These are phyloP conservation scores for Biscogniauxia sp. DNA, from an alignment of 2,329 filamentous ascomycete genomes.

Conservation along the genomic window DNA sequence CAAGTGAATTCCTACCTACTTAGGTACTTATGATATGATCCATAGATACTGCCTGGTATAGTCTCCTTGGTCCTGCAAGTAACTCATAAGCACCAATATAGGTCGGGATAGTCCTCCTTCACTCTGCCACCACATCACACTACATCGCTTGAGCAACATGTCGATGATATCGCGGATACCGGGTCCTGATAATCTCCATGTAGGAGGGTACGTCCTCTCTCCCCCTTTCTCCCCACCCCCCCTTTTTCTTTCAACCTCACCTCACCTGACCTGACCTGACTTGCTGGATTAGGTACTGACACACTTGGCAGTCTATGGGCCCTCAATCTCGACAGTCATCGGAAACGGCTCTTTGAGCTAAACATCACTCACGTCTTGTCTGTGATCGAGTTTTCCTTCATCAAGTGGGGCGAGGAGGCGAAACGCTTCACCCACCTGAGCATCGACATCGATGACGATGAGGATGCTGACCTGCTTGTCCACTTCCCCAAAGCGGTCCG, in stretches of 20 bases:
- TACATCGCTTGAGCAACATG: constrained; percentile 38
- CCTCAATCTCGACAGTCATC: constrained; percentile 56
- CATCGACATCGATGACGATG: constrained; percentile 86
- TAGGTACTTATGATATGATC: too few relatives aligned
- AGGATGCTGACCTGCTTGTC: constrained; percentile 81
- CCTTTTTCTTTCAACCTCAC: constrained; percentile 1
- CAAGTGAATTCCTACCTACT: too few relatives aligned
- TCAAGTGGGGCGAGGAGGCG: constrained; percentile 43
- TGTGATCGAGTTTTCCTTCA: constrained; percentile 54
- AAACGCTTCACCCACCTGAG: constrained; percentile 68
- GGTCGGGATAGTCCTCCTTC: too few relatives aligned
- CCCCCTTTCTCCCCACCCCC: not conserved
- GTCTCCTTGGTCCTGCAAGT: too few relatives aligned
- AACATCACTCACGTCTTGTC: constrained; percentile 92
- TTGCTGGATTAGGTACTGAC: constrained; percentile 6
- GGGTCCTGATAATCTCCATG: constrained; percentile 69
- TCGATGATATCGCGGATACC: constrained; percentile 65
- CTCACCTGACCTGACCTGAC: not conserved
- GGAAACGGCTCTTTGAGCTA: constrained; percentile 65
- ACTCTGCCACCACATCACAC: too few relatives aligned
- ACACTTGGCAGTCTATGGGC: constrained; percentile 65
- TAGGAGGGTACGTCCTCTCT: constrained; percentile 62
- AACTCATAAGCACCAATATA: too few relatives aligned
- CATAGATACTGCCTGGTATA: too few relatives aligned
- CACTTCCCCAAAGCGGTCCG: constrained; percentile 75